Evolutionary conservation across 2,329 filamentous ascomycete species (phyloP).

Genomic region (Colletotrichum chrysophilum): DNA sequence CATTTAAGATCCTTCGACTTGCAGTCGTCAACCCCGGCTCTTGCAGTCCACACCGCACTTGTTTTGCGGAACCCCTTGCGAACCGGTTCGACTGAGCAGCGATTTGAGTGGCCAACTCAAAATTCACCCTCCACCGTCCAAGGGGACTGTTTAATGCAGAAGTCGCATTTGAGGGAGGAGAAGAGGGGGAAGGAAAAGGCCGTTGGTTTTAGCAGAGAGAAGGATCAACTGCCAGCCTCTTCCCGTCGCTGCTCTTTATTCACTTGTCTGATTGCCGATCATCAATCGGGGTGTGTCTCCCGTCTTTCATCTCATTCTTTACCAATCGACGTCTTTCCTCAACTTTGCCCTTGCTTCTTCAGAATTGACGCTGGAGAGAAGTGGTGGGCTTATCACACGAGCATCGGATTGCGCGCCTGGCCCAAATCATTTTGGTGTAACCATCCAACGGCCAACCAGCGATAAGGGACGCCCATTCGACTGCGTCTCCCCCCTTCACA

Average conservation of each 20-base stretch:
- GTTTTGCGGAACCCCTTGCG: constrained; percentile 8
- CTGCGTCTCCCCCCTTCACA: background rate
- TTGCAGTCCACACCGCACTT: constrained; percentile 15
- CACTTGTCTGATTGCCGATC: background rate
- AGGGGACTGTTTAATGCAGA: background rate
- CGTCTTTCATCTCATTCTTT: background rate
- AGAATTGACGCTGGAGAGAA: background rate
- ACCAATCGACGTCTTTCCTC: background rate
- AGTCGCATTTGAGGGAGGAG: background rate
- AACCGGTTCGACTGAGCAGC: background rate
- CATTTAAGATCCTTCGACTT: background rate
- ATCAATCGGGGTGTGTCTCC: background rate
- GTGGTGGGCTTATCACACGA: background rate
- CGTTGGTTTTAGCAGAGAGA: background rate
- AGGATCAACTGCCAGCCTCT: background rate
- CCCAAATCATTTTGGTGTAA: background rate
- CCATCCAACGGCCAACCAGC: background rate
- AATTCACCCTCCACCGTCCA: background rate
- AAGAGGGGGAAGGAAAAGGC: background rate
- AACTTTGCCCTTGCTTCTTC: background rate
- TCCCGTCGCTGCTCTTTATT: background rate
- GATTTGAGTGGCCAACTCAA: constrained; percentile 2
- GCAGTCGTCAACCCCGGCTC: background rate
- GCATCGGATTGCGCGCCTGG: background rate
- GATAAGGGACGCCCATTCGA: background rate